Evolutionary conservation across 2,329 filamentous ascomycete genomes (phyloP), one percentile per base, ranked within the genome.

Genomic region (Corynespora cassiicola): DNA sequence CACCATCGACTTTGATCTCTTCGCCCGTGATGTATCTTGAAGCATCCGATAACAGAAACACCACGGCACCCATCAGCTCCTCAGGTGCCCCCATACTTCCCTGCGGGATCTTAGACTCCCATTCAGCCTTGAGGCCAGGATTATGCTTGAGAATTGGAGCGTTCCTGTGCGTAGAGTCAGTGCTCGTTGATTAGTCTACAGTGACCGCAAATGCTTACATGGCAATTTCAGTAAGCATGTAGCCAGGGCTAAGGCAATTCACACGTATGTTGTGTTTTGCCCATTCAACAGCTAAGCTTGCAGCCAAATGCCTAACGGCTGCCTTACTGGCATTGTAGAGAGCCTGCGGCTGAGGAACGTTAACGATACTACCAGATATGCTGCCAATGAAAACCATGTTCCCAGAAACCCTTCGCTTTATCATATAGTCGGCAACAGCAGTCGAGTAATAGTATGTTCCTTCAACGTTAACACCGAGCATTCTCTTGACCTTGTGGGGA

Each of bases 311-410:
- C 50, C 88, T 80, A 24, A 90, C 86, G 56, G 83, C 87, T n/a
- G 87, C 87, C 79, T 91, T 91, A 71, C 84, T 88, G 19, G 86
- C 86, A 63, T 90, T 90, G 80, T 91, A 91, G 72, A 84, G 87
- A 34, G 78, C 83, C 74, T 90, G 87, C 73, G 88, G 85, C 73
- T 90, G 87, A 6, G 87, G 70, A 50, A 66, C 70, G 58, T 72
- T 72, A 52, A 72, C 70, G 20, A 71, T 58, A 21, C 52, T 54
- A 29, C 68, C 70, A 24, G 66, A 70, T 61, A 72, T 89, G 61
- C 84, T 88, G 27, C 85, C 86, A 35, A 90, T 83, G 47, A 89
- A 81, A 60, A 90, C 78, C 64, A 90, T 86, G 59, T 80, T 85
- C 26, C 87, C 87, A 11, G 84, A 82, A 70, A 83, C 84, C 61